phyloP scores from a whole-genome alignment of 441 rosid species.

The Rhodomyrtus psidioides region DNA sequence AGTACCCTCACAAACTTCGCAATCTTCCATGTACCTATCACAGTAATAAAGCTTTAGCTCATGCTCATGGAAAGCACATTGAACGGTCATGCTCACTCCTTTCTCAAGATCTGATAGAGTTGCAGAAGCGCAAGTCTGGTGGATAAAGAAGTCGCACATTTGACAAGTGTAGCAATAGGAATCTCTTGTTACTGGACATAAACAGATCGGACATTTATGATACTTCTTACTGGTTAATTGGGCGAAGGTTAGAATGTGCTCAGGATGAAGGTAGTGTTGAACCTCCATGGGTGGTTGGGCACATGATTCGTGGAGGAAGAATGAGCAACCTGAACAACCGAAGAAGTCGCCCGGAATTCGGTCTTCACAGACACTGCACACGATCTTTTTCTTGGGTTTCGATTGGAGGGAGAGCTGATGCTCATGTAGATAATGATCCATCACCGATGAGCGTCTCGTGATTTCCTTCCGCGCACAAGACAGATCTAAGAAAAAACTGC shows the following conservation, averaged over 20 bases:
- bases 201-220: background rate
- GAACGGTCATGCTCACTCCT: background rate
- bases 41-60: background rate
- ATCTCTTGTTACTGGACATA: background rate
- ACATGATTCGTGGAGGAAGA: background rate
- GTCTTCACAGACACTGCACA: accelerated
- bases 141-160: background rate
- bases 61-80: background rate
- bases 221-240: accelerated
- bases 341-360: background rate
- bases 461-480: background rate
- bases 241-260: background rate
- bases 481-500: no score
- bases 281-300: background rate
- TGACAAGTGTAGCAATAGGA: background rate
- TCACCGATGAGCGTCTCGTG: background rate
- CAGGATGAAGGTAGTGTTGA: background rate
- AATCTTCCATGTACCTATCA: no score
- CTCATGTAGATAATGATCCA: background rate
- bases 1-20: background rate
- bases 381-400: accelerated
- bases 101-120: background rate
- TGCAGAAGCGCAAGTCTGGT: background rate
- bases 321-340: background rate
- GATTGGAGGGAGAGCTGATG: background rate